These are phyloP conservation scores for Penicillium soppii DNA, from an alignment of 495 filamentous ascomycete species.

Conservation along the genomic window DNA sequence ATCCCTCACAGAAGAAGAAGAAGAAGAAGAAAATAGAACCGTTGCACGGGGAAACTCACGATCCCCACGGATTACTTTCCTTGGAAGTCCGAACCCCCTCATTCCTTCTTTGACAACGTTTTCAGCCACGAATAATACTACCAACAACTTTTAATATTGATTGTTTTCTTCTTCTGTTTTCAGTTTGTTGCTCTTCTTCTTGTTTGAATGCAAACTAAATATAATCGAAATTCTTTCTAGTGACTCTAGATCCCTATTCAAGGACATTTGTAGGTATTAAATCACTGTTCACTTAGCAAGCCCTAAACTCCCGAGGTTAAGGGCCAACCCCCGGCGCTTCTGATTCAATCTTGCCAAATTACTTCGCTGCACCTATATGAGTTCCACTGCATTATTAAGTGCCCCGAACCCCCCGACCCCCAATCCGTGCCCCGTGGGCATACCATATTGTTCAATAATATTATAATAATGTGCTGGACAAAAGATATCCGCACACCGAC, in stretches of 20 bases:
- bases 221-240: too few species aligned
- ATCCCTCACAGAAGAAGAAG: too few species aligned
- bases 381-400: background rate
- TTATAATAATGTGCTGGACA: background rate
- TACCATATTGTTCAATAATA: too few species aligned
- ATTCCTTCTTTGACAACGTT: slow-evolving; percentile 2
- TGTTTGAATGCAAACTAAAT: too few species aligned
- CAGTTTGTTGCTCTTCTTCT: too few species aligned
- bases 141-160: background rate
- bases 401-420: background rate
- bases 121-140: background rate
- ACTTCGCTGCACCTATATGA: background rate
- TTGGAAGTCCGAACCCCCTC: slow-evolving; percentile 29
- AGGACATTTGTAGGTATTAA: too few species aligned
- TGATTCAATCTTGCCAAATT: too few species aligned
- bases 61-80: slow-evolving; percentile 31
- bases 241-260: too few species aligned
- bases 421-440: background rate
- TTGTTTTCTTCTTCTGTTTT: background rate
- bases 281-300: too few species aligned
- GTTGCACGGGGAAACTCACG: slow-evolving; percentile 24
- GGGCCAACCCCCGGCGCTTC: too few species aligned
- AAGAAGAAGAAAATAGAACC: slow-evolving; percentile 16
- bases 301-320: too few species aligned
- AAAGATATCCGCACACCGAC: slow-evolving; percentile 3